phyloP scores from a whole-genome alignment of 2,329 filamentous ascomycete genomes.

The Fonsecaea pedrosoi region DNA sequence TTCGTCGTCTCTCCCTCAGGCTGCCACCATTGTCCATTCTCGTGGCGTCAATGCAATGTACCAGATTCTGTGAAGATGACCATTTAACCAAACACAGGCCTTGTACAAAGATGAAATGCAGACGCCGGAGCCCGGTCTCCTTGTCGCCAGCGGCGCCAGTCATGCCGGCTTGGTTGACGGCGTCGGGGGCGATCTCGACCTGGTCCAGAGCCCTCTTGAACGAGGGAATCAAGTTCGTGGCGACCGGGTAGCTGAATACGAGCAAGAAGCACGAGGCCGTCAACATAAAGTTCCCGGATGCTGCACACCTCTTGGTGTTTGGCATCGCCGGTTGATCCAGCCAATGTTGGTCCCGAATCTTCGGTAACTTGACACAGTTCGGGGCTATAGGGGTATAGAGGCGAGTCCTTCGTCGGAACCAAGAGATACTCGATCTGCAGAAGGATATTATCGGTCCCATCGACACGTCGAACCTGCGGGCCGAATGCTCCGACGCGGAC shows the following conservation, averaged over 20 bases:
- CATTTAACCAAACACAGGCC: too few relatives aligned
- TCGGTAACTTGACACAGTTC: too few relatives aligned
- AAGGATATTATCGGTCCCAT: constrained; percentile 40
- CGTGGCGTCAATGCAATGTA: too few relatives aligned
- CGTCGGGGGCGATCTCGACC: constrained; percentile 22
- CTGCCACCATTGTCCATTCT: too few relatives aligned
- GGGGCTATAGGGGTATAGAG: too few relatives aligned
- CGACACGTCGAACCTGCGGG: constrained; percentile 54
- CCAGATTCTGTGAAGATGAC: too few relatives aligned
- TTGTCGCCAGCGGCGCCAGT: constrained; percentile 7
- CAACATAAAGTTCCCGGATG: constrained; percentile 2
- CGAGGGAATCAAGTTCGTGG: constrained; percentile 34
- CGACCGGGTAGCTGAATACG: constrained; percentile 36
- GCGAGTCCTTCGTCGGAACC: constrained; percentile 36
- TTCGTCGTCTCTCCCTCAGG: too few relatives aligned
- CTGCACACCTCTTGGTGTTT: too few relatives aligned
- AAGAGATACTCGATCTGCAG: constrained; percentile 37
- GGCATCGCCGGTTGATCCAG: too few relatives aligned
- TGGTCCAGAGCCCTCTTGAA: constrained; percentile 33
- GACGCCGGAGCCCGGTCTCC: constrained; percentile 2
- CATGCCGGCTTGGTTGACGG: neutral
- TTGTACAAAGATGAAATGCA: too few relatives aligned
- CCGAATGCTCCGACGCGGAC: constrained; percentile 57
- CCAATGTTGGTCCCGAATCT: too few relatives aligned
- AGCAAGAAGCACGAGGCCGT: constrained; percentile 33